A percentile compares a stretch with the other conserved stretches of the same genome.
These are phyloP conservation scores for Alopecurus myosuroides DNA, from an alignment of 176 grass and related monocot genomes.

Conservation along the genomic window DNA sequence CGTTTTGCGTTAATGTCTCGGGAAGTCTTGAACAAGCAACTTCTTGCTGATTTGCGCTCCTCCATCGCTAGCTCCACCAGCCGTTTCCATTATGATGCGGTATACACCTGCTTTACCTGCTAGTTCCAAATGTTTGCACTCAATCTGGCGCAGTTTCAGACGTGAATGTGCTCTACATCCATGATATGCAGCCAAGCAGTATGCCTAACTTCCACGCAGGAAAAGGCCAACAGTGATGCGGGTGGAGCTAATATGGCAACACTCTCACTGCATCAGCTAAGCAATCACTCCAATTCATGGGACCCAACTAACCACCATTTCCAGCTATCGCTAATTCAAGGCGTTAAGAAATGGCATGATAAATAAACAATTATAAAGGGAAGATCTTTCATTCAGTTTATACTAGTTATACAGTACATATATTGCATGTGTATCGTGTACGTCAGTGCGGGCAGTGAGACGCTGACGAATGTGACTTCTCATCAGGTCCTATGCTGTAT, in stretches of 20 bases:
- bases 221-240: background rate
- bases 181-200: background rate
- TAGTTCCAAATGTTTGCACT: no score
- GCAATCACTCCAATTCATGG: background rate
- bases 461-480: background rate
- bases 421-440: background rate
- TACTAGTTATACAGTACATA: background rate
- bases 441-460: background rate
- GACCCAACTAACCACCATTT: conserved; percentile 9
- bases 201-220: background rate
- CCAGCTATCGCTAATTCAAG: conserved; percentile 1
- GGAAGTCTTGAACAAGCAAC: background rate
- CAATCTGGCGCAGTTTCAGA: conserved; percentile 12
- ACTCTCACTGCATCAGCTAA: background rate
- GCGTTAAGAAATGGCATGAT: background rate
- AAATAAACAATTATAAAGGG: background rate
- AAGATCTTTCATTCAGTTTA: conserved; percentile 11
- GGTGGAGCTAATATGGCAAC: background rate
- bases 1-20: background rate
- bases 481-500: background rate
- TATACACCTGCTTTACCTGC: background rate
- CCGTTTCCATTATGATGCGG: no score
- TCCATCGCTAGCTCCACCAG: background rate
- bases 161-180: background rate
- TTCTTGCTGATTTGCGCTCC: background rate